These are phyloP conservation scores for Chlorella sp. DNA, from an alignment of 139 green algal genomes.

Conservation along the genomic window DNA sequence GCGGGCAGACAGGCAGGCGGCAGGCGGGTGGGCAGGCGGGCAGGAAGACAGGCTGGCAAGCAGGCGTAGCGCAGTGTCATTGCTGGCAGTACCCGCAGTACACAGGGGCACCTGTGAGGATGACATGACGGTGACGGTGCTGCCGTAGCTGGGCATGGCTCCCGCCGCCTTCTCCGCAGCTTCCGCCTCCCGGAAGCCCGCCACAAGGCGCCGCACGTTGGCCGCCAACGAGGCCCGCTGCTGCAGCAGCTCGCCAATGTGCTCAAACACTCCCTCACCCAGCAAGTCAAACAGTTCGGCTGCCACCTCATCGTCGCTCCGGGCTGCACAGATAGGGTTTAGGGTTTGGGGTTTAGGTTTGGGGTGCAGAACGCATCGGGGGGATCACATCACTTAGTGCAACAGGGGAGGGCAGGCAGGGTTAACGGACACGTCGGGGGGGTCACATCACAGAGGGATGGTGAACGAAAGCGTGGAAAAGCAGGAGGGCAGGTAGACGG, in stretches of 20 bases:
- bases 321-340: background rate
- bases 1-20: background rate
- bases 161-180: conserved; percentile 30
- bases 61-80: background rate
- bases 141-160: conserved; percentile 51
- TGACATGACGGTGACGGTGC: conserved; percentile 53
- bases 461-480: no score
- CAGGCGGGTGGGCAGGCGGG: background rate
- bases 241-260: conserved; percentile 57
- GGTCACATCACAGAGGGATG: no score
- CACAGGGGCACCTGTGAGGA: conserved; percentile 7
- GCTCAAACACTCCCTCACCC: conserved; percentile 79
- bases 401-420: no score
- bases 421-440: no score
- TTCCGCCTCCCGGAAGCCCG: conserved; percentile 38
- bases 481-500: no score
- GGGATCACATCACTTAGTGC: no score
- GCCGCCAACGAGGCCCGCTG: conserved; percentile 35
- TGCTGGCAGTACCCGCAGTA: background rate
- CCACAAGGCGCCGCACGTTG: conserved; percentile 45
- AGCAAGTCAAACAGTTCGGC: conserved; percentile 87
- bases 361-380: no score
- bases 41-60: background rate
- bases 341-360: no score
- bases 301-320: conserved; percentile 63